Evolutionary conservation across 1,139 yeast genomes (phyloP).

Genomic region (Saccharomycopsis crataegensis): DNA sequence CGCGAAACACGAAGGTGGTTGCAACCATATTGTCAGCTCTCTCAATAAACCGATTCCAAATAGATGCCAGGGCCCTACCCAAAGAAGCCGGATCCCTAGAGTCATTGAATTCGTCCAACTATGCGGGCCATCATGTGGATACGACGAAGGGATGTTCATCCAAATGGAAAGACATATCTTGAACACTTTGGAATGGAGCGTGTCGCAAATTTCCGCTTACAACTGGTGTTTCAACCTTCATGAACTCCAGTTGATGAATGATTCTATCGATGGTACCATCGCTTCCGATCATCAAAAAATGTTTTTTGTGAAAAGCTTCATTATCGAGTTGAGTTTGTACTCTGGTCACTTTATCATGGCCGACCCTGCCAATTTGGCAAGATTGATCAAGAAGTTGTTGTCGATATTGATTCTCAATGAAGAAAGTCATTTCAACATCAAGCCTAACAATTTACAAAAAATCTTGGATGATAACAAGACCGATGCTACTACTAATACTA

Average conservation of each 20-base stretch:
- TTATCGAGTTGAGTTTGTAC: constrained; percentile 12
- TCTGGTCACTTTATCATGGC: constrained; percentile 1
- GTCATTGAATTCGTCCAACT: constrained; percentile 52
- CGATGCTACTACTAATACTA: background rate
- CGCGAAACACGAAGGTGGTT: constrained; percentile 60
- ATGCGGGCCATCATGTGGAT: constrained; percentile 51
- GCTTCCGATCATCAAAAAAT: constrained; percentile 7
- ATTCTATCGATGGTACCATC: constrained; percentile 1
- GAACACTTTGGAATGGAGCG: constrained; percentile 54
- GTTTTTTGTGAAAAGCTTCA: constrained; percentile 13
- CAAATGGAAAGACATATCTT: constrained; percentile 50
- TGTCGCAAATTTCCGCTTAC: constrained; percentile 50
- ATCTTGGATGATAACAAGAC: constrained; percentile 13
- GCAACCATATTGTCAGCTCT: constrained; percentile 56
- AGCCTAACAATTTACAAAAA: background rate
- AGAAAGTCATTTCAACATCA: constrained; percentile 12
- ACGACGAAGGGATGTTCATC: constrained; percentile 53
- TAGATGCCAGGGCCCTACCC: constrained; percentile 56
- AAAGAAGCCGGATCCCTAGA: constrained; percentile 59
- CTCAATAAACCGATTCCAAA: constrained; percentile 45
- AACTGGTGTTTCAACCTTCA: constrained; percentile 40
- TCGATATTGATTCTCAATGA: constrained; percentile 17
- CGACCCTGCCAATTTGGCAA: background rate
- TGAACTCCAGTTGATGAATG: constrained; percentile 7
- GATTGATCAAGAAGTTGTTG: constrained; percentile 13